Evolutionary conservation across 306 rosid species (phyloP), one percentile per base, ranked within the genome.

Genomic region (Gillenia trifoliata): DNA sequence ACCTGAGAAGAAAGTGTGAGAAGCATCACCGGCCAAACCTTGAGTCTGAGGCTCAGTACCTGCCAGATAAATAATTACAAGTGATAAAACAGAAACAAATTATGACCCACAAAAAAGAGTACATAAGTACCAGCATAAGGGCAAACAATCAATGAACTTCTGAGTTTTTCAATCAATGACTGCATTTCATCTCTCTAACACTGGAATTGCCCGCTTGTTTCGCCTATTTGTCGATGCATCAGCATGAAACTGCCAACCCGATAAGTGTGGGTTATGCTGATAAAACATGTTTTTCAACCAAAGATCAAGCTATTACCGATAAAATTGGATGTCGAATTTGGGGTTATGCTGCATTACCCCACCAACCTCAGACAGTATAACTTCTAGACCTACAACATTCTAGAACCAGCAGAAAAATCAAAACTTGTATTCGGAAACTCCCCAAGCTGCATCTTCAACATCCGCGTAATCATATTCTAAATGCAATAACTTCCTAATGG

Each of bases 31-130:
- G 76, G 74, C 82, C 16, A 75, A 63, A 72, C 77, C 74, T 67
- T 82, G 87, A 76, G 50, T 33, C 76, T 62, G 82, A 11, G 93
- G 75, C 69, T 81, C 79, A 77, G 97, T 88, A 61, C 83, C 98
- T 93, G 92, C 64, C 72, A 69, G 30, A 22, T 20, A 29, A 28
- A 20, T 15, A 57, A 72, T 72, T 16, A 38, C 38, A 38, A 16
- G 26, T 25, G 30, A n/a, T 26, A 3, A 26, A 16, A 55, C 6
- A 16, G 5, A 23, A 17, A 59, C 54, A 40, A 36, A 71, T 38
- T 8, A 50, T 70, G 20, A 22, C 26, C 26, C 54, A 16, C 25
- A 38, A 38, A 38, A 1, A 40, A 41, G 57, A 29, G 20, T 28
- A 16, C 69, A 45, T 61, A 17, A 59, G 8, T 38, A 38, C 6